These are phyloP conservation scores for Apiospora aurea DNA, from an alignment of 2,329 filamentous ascomycete species.

Conservation along the genomic window DNA sequence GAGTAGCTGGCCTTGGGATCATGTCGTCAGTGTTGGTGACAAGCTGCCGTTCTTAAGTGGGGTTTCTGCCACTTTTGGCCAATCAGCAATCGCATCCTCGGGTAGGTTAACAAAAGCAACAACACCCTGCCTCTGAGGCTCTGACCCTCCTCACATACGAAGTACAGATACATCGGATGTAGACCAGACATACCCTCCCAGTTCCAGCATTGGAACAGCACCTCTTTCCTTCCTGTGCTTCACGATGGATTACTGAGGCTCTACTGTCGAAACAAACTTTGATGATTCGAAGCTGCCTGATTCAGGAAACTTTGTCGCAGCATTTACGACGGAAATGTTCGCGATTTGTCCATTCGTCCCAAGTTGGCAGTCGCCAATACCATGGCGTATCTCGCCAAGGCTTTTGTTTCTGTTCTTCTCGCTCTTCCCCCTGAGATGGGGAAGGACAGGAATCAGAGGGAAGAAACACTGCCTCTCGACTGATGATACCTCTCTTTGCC, in stretches of 20 bases:
- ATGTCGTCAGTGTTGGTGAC: constrained; percentile 13
- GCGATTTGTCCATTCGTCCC: background rate
- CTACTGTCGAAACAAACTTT: background rate
- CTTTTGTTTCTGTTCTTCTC: background rate
- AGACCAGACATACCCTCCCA: background rate
- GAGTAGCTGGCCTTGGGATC: background rate
- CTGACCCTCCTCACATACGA: too few species aligned
- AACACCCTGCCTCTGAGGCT: too few species aligned
- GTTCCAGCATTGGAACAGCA: background rate
- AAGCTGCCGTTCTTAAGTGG: background rate
- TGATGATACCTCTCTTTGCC: background rate
- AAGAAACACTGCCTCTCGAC: background rate
- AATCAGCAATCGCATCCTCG: background rate
- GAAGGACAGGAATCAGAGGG: background rate
- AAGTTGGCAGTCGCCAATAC: background rate
- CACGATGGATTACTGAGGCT: background rate
- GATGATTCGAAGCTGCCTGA: background rate
- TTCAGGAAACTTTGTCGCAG: background rate
- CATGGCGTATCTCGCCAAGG: background rate
- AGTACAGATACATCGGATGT: background rate
- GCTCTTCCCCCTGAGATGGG: background rate
- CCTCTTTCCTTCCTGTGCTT: background rate
- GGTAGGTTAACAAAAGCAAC: background rate
- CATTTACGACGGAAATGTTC: background rate
- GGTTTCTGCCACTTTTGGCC: background rate